Evolutionary conservation across 768 basidiomycete genomes (phyloP), one percentile per base, ranked within the genome.

Genomic region (Podaxis pistillaris): DNA sequence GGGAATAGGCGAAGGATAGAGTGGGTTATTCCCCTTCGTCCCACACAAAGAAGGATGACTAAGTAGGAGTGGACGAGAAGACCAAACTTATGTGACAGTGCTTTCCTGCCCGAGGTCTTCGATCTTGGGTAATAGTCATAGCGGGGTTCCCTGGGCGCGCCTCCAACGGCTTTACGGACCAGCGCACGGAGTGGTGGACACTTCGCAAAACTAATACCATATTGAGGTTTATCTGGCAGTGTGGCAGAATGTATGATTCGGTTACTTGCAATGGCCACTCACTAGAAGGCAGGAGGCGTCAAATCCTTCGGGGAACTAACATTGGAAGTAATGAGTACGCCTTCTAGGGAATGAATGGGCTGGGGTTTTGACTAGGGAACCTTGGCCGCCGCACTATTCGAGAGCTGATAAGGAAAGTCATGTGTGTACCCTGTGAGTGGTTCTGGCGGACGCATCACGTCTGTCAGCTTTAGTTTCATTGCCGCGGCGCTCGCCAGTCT

Each of bases 301-400:
- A 59, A 22, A 59, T 13, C 7, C 58, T 59, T 59, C 58, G 19
- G 46, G 58, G 49, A 58, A 46, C 30, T 44, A 28, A 28, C 19
- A 12, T 19, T 40, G 22, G 58, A 51, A 38, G 49, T 12, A 59
- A 38, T 40, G 38, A 36, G 15, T n/a, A 22, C 9, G 22, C 19
- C 58, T 58, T 36, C 49, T 33, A 58, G 30, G 36, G 33, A 50
- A 36, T 5, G 56, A 26, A 30, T 1, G 22, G 30, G 28, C 26
- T 50, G 19, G 15, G 46, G 12, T 8, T 26, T 58, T n/a, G 17
- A 30, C 28, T n/a, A 46, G 26, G 44, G 22, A 9, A 9, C 33
- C 7, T 58, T 30, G 8, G 30, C 47, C 49, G 36, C 33, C 24
- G 33, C 47, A 17, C 49, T 15, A 40, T 50, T 51, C 19, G 36